These are phyloP conservation scores for Rhodofomes roseus DNA, from an alignment of 1,284 basidiomycete genomes.

Conservation along the genomic window DNA sequence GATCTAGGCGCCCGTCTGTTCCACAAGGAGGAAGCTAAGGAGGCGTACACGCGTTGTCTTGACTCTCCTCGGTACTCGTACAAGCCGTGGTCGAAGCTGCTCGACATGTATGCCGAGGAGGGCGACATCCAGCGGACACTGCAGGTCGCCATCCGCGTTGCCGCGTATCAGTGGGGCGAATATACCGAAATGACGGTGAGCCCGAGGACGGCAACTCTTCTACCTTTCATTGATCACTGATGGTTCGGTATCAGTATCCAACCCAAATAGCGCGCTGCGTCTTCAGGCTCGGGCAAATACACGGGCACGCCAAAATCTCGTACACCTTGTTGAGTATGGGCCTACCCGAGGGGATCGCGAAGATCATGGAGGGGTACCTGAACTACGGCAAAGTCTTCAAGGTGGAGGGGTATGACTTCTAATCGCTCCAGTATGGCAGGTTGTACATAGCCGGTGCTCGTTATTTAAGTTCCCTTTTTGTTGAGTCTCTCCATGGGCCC, in stretches of 20 bases:
- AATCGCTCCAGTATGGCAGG: background rate
- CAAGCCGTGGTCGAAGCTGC: slow-evolving; percentile 89
- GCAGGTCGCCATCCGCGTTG: slow-evolving; percentile 89
- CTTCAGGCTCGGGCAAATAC: slow-evolving; percentile 92
- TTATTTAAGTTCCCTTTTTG: background rate
- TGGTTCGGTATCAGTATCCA: slow-evolving; percentile 65
- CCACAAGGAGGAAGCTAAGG: slow-evolving; percentile 97
- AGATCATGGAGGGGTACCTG: slow-evolving; percentile 84
- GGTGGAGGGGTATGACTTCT: slow-evolving; percentile 79
- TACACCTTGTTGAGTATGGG: slow-evolving; percentile 95
- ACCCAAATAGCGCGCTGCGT: slow-evolving; percentile 86
- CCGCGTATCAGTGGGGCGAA: slow-evolving; percentile 88
- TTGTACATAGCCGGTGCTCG: slow-evolving; percentile 8
- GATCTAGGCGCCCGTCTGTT: slow-evolving; percentile 90
- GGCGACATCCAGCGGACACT: slow-evolving; percentile 88
- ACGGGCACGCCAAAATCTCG: slow-evolving; percentile 92
- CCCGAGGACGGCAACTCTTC: slow-evolving; percentile 9
- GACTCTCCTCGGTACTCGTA: slow-evolving; percentile 83
- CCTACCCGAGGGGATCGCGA: slow-evolving; percentile 77
- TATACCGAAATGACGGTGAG: slow-evolving; percentile 81
- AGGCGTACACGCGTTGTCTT: slow-evolving; percentile 93
- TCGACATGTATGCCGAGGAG: slow-evolving; percentile 95
- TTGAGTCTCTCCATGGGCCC: no score
- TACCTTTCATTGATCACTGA: background rate
- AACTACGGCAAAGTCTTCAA: slow-evolving; percentile 80